These are phyloP conservation scores for Botrytis porri DNA, from an alignment of 2,329 filamentous ascomycete species.

Conservation along the genomic window DNA sequence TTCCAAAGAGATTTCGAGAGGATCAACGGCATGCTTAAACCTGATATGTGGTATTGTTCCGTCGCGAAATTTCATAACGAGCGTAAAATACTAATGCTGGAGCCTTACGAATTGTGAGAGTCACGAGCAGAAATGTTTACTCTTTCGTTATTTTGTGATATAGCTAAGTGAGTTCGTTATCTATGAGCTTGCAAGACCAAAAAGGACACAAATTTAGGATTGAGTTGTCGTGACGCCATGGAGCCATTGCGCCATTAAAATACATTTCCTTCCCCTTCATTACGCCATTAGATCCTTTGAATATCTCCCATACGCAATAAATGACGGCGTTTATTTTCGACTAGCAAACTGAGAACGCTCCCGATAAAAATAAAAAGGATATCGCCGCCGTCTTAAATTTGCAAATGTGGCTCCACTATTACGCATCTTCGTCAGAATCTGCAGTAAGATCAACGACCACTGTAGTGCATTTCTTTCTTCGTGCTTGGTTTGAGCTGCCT, in stretches of 20 bases:
- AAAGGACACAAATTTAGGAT: not conserved
- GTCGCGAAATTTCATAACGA: not conserved
- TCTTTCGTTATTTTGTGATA: not conserved
- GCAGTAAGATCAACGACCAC: constrained; percentile 5
- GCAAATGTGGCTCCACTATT: not conserved
- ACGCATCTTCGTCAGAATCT: constrained; percentile 2
- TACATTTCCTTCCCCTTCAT: not conserved
- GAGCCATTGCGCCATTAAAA: not conserved
- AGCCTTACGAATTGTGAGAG: not conserved
- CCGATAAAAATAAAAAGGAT: not conserved
- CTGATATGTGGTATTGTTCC: not conserved
- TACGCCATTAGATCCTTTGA: no score
- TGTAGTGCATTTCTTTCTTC: not conserved
- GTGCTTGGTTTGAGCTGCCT: not conserved
- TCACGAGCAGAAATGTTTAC: accelerated
- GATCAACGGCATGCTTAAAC: accelerated
- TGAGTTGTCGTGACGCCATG: not conserved
- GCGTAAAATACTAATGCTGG: not conserved
- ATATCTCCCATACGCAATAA: not conserved
- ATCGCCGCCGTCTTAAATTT: not conserved
- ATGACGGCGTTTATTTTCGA: not conserved
- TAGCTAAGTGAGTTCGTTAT: not conserved
- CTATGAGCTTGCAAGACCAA: not conserved
- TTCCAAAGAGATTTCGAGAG: not conserved
- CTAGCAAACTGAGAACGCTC: not conserved